phyloP scores from a whole-genome alignment of 352 stramenopile genomes.

The Globisporangium echinulatum region DNA sequence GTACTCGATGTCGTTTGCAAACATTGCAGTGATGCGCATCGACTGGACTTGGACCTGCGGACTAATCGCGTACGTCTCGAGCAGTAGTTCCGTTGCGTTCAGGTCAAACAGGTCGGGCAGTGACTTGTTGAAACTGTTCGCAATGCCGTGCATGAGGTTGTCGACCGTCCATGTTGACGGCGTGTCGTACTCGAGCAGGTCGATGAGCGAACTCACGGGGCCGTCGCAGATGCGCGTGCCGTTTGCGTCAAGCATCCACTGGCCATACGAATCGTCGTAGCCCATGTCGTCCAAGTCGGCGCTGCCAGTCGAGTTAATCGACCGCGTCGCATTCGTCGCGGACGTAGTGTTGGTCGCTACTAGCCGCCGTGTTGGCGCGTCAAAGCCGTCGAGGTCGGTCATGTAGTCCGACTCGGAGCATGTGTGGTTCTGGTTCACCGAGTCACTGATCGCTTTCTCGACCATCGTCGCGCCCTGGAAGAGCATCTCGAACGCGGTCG shows the following conservation, averaged over 20 bases:
- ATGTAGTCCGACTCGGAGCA: conserved; percentile 32
- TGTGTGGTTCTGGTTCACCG: conserved; percentile 21
- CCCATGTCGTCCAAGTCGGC: conserved; percentile 1
- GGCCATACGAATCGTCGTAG: conserved; percentile 10
- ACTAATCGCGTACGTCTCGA: conserved; percentile 2
- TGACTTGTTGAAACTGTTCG: conserved; percentile 21
- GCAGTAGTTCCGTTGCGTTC: conserved; percentile 16
- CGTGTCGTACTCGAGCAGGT: conserved; percentile 14
- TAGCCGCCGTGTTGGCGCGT: neutral
- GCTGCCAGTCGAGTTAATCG: neutral
- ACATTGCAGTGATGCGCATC: conserved; percentile 22
- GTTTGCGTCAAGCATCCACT: conserved; percentile 23
- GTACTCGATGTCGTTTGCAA: conserved; percentile 18
- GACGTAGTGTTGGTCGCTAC: neutral
- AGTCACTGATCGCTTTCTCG: conserved; percentile 29
- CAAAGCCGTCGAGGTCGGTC: conserved; percentile 14
- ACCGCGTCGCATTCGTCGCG: neutral
- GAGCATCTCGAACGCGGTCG: conserved; percentile 24
- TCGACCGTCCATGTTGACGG: neutral
- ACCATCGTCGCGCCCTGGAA: conserved; percentile 36
- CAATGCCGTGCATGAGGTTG: conserved; percentile 17
- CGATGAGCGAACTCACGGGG: conserved; percentile 24
- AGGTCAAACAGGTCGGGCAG: conserved; percentile 11
- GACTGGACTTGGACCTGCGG: conserved; percentile 11
- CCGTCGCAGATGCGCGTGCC: conserved; percentile 36